Percentiles rank a stretch among this genome's conserved stretches.
Evolutionary conservation across 352 stramenopile species (phyloP).

Genomic region (Globisporangium splendens): DNA sequence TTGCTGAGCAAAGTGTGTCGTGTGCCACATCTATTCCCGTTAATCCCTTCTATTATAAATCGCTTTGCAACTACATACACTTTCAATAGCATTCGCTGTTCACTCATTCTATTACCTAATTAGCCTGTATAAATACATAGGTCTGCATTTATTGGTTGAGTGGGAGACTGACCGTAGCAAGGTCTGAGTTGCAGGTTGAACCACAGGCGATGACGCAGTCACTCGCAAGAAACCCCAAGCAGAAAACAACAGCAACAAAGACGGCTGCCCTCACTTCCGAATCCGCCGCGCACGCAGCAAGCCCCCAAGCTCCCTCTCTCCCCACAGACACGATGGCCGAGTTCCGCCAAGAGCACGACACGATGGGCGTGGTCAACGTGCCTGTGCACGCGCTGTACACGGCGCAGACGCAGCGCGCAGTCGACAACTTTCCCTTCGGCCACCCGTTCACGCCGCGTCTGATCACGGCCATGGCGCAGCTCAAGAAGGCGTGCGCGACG

Average conservation of each 20-base stretch:
- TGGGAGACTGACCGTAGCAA: no score
- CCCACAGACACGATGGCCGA: slow-evolving; percentile 10
- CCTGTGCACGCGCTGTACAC: slow-evolving; percentile 41
- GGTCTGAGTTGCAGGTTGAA: no score
- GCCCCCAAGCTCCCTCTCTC: background rate
- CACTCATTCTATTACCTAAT: no score
- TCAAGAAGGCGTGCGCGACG: slow-evolving; percentile 45
- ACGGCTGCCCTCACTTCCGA: slow-evolving; percentile 6
- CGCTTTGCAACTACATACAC: no score
- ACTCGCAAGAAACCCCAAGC: background rate
- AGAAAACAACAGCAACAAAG: background rate
- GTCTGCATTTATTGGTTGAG: no score
- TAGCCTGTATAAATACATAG: no score
- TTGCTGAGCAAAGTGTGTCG: background rate
- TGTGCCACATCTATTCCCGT: no score
- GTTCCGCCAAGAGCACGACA: slow-evolving; percentile 51
- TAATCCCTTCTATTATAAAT: no score
- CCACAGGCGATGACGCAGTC: background rate
- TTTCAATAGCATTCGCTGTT: no score
- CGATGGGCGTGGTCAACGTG: slow-evolving; percentile 53
- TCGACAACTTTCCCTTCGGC: slow-evolving; percentile 51
- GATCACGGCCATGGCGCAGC: slow-evolving; percentile 36
- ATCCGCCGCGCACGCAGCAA: background rate
- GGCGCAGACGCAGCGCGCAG: slow-evolving; percentile 47
- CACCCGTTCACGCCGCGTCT: slow-evolving; percentile 39